Evolutionary conservation across 306 rosid genomes (phyloP).

Genomic region (Cercis canadensis): DNA sequence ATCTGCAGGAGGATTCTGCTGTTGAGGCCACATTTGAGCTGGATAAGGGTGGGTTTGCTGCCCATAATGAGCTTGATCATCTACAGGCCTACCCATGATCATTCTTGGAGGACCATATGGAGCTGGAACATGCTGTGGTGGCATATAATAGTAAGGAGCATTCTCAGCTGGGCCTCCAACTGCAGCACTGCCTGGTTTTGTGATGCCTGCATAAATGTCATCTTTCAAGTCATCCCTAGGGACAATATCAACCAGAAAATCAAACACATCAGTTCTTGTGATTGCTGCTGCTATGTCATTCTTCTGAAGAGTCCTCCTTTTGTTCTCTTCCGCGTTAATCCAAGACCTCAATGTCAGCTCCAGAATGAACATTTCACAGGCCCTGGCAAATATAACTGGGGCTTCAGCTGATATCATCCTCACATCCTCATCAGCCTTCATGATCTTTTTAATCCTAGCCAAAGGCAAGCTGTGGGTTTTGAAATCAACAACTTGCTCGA

Average conservation of each 20-base stretch:
- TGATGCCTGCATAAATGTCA: constrained; percentile 44
- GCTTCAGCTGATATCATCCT: constrained; percentile 68
- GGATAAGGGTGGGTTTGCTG: constrained; percentile 41
- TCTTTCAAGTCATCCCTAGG: constrained; percentile 58
- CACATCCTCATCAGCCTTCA: constrained; percentile 70
- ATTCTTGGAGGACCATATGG: constrained; percentile 47
- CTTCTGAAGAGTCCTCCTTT: constrained; percentile 59
- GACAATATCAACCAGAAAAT: constrained; percentile 65
- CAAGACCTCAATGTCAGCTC: constrained; percentile 69
- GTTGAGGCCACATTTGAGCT: constrained; percentile 48
- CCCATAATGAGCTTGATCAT: constrained; percentile 45
- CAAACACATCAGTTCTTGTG: constrained; percentile 60
- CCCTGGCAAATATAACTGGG: constrained; percentile 66
- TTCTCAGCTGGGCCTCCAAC: constrained; percentile 51
- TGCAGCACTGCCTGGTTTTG: constrained; percentile 41
- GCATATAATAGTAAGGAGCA: constrained; percentile 56
- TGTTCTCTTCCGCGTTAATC: constrained; percentile 62
- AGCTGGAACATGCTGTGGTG: constrained; percentile 43
- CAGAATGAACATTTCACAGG: constrained; percentile 72
- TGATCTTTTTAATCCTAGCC: constrained; percentile 70
- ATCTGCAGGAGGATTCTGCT: constrained; percentile 44
- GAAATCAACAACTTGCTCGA: constrained; percentile 47
- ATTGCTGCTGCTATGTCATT: constrained; percentile 66
- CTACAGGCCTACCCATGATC: constrained; percentile 54
- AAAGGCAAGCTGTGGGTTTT: constrained; percentile 57